Conservation (phyloP, 140 eudicot genomes). For the Senecio squalidus region DNA sequence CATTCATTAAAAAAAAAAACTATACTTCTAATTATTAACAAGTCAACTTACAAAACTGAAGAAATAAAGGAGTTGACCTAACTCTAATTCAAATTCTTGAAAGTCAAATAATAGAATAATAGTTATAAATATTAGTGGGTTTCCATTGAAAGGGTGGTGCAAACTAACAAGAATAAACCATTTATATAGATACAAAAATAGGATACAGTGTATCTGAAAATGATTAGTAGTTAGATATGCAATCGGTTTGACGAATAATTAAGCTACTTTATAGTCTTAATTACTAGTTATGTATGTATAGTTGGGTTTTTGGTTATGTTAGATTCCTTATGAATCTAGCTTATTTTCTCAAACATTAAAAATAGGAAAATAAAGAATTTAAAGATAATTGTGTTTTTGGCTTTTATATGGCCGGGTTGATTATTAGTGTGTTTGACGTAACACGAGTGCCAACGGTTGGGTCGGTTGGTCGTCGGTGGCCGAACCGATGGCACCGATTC, state of each 20-base stretch:
- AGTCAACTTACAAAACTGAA: conserved; percentile 21
- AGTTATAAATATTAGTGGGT: conserved; percentile 11
- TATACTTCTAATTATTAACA: conserved; percentile 4
- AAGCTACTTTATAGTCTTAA: not conserved
- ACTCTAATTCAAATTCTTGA: conserved; percentile 18
- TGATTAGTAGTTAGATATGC: conserved; percentile 16
- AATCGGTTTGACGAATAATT: not conserved
- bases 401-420: no score
- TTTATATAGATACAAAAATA: not conserved
- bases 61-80: conserved; percentile 31
- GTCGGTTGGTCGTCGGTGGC: no score
- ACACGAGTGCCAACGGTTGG: no score
- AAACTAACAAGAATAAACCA: conserved; percentile 20
- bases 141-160: conserved; percentile 23
- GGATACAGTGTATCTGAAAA: conserved; percentile 24
- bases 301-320: not conserved
- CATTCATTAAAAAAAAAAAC: not conserved
- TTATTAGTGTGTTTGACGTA: no score
- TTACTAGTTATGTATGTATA: conserved; percentile 1
- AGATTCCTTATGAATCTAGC: no score
- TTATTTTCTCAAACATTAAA: no score
- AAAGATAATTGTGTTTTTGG: no score
- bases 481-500: no score
- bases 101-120: conserved; percentile 27
- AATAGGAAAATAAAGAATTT: no score